A percentile compares a stretch with the other conserved stretches of the same genome.
These are phyloP conservation scores for Citrus trifoliata DNA, from an alignment of 345 rosid genomes.

Conservation along the genomic window DNA sequence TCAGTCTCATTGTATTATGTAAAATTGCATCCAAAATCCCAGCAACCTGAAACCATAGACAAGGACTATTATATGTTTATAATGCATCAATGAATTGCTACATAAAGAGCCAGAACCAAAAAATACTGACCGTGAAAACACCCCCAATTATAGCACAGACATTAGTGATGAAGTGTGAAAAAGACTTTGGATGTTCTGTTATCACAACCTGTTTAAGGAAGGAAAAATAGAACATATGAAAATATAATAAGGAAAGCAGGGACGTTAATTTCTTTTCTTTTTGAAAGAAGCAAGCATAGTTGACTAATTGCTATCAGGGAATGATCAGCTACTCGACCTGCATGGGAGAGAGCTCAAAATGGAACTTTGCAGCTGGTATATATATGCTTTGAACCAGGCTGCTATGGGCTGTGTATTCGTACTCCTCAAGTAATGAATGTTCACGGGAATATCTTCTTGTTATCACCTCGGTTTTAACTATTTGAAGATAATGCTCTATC, in stretches of 20 bases:
- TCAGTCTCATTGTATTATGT: conserved; percentile 75
- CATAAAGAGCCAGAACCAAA: not conserved
- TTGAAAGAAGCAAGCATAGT: not conserved
- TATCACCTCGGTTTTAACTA: conserved; percentile 88
- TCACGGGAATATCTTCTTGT: conserved; percentile 41
- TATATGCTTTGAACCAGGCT: conserved; percentile 68
- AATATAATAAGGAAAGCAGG: not conserved
- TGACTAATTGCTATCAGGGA: not conserved
- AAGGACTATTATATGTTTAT: not conserved
- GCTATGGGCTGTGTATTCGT: conserved; percentile 97
- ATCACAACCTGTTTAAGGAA: conserved; percentile 61
- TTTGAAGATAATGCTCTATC: conserved; percentile 98
- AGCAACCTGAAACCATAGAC: conserved; percentile 66
- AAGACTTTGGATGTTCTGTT: conserved; percentile 76
- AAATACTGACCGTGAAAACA: conserved; percentile 85
- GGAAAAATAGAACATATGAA: not conserved
- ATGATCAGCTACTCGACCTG: conserved; percentile 51
- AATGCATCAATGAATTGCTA: not conserved
- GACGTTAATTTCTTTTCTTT: not conserved
- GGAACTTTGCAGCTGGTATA: conserved; percentile 85
- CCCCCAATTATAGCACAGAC: conserved; percentile 98
- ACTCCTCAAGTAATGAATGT: conserved; percentile 65
- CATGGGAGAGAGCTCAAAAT: conserved; percentile 98
- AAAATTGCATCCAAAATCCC: conserved; percentile 89
- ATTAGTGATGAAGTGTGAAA: conserved; percentile 91